Conservation (phyloP, 2,329 filamentous ascomycete genomes). For the Aspergillus bombycis region DNA sequence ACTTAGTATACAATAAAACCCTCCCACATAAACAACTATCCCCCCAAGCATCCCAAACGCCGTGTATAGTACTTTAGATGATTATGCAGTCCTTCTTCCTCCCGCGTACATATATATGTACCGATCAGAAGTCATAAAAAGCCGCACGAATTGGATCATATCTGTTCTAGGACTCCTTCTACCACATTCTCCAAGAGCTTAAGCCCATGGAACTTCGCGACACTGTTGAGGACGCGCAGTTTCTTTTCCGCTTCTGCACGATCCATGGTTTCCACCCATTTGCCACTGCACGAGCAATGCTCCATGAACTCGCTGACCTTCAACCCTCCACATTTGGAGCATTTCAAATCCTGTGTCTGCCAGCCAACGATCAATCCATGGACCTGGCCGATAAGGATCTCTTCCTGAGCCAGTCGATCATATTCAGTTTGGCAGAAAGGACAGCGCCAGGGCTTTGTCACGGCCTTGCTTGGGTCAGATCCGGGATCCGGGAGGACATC, state of each 20-base stretch:
- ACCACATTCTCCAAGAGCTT: conserved; percentile 80
- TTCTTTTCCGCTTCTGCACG: conserved; percentile 66
- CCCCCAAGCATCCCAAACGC: background rate
- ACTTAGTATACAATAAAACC: background rate
- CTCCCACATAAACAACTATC: background rate
- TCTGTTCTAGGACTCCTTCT: conserved; percentile 59
- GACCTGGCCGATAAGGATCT: conserved; percentile 75
- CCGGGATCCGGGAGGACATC: conserved; percentile 66
- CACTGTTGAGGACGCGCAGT: conserved; percentile 71
- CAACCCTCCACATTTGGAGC: conserved; percentile 67
- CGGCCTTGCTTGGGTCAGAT: conserved; percentile 32
- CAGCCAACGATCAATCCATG: conserved; percentile 77
- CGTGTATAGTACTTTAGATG: background rate
- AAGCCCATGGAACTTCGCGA: conserved; percentile 78
- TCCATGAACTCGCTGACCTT: conserved; percentile 93
- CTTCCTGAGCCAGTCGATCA: conserved; percentile 80
- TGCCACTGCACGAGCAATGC: conserved; percentile 89
- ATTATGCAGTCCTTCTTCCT: background rate
- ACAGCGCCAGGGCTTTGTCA: conserved; percentile 70
- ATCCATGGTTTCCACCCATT: conserved; percentile 75
- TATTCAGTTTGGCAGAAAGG: conserved; percentile 74
- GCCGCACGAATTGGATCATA: conserved; percentile 30
- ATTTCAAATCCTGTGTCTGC: conserved; percentile 89
- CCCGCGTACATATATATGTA: background rate
- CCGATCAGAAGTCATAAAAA: background rate